phyloP scores from a whole-genome alignment of 1,139 yeast species.

The Arxiozyma bovina region DNA sequence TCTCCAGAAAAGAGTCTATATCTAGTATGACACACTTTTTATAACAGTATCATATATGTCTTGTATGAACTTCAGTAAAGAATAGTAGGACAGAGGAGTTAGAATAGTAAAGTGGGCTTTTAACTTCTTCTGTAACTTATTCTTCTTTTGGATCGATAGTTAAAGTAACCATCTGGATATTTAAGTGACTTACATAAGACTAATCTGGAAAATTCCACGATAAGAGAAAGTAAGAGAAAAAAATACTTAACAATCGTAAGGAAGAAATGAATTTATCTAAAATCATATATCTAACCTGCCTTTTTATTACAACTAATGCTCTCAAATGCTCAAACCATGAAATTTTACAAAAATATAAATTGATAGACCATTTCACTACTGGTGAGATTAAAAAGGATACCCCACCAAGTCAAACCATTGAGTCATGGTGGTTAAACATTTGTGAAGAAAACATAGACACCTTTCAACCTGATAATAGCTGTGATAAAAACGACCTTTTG shows the following conservation, averaged over 20 bases:
- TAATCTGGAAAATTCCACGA: neutral
- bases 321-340: slow-evolving; percentile 20
- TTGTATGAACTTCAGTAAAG: neutral
- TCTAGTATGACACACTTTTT: too few species aligned
- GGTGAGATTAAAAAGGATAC: slow-evolving; percentile 40
- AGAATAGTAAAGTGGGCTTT: neutral
- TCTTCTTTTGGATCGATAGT: neutral
- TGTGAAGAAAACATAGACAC: slow-evolving; percentile 42
- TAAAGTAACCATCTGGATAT: neutral
- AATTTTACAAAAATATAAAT: slow-evolving; percentile 19
- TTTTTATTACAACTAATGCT: slow-evolving; percentile 6
- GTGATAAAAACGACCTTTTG: slow-evolving; percentile 61
- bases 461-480: slow-evolving; percentile 33
- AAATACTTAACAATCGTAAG: neutral
- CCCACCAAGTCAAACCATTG: slow-evolving; percentile 65
- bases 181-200: neutral
- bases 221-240: neutral
- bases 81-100: neutral
- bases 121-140: too few species aligned
- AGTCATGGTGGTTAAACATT: slow-evolving; percentile 62
- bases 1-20: too few species aligned
- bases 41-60: too few species aligned
- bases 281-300: neutral
- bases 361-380: slow-evolving; percentile 10
- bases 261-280: neutral